These are phyloP conservation scores for Suillus lakei DNA, from an alignment of 768 basidiomycete species.

Conservation along the genomic window DNA sequence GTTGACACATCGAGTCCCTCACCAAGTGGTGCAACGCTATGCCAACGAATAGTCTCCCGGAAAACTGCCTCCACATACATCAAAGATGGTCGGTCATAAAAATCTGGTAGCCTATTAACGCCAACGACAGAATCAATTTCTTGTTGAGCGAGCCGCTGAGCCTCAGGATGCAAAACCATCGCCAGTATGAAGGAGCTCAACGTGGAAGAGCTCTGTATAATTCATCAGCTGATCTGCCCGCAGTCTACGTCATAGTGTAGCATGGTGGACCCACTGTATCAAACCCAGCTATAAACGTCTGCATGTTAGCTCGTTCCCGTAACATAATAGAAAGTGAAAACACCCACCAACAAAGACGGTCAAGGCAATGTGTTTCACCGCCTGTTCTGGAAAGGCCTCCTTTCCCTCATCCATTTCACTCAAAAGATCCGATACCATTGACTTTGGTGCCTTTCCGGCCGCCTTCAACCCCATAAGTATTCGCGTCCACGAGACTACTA, in stretches of 20 bases:
- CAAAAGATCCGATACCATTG: constrained; percentile 36
- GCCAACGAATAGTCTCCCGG: constrained; percentile 39
- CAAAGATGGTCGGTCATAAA: constrained; percentile 27
- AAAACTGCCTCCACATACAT: constrained; percentile 36
- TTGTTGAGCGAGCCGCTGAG: constrained; percentile 32
- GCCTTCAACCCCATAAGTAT: constrained; percentile 17
- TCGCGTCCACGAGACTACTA: neutral
- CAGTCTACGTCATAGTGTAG: neutral
- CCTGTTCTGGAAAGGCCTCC: constrained; percentile 24
- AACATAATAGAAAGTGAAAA: neutral
- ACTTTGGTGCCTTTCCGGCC: constrained; percentile 26
- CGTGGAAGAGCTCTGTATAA: constrained; percentile 26
- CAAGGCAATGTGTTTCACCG: constrained; percentile 33
- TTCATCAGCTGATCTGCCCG: neutral
- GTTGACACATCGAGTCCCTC: constrained; percentile 6
- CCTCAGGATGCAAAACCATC: constrained; percentile 36
- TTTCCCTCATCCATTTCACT: constrained; percentile 17
- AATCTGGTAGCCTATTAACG: constrained; percentile 25
- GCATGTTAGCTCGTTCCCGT: neutral
- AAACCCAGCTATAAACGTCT: constrained; percentile 25
- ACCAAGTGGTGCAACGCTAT: constrained; percentile 35
- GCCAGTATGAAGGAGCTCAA: constrained; percentile 30
- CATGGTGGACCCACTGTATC: constrained; percentile 25
- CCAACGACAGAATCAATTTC: constrained; percentile 32
- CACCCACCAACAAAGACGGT: constrained; percentile 35